Evolutionary conservation across 108 stramenopile species (phyloP).

Genomic region (Skeletonema tropicum): DNA sequence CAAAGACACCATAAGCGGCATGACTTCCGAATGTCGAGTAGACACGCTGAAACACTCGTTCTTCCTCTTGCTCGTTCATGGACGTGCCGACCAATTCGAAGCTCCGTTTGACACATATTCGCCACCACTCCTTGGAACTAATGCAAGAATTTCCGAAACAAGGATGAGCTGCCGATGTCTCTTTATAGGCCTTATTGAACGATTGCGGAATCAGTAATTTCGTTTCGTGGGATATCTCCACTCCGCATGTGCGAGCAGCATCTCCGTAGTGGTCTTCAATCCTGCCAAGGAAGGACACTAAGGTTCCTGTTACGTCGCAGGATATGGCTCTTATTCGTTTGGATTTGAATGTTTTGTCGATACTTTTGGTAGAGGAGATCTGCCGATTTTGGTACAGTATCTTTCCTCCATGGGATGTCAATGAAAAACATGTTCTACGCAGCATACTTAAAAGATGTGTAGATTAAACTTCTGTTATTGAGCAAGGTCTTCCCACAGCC

Average conservation of each 20-base stretch:
- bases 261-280: constrained; percentile 72
- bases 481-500: too few species aligned
- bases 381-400: background rate
- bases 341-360: background rate
- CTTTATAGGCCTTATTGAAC: constrained; percentile 54
- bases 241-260: constrained; percentile 64
- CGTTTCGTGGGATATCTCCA: constrained; percentile 38
- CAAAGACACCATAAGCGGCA: constrained; percentile 63
- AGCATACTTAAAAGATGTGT: background rate
- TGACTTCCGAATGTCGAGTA: constrained; percentile 67
- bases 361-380: background rate
- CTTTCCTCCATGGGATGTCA: background rate
- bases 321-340: constrained; percentile 64
- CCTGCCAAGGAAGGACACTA: constrained; percentile 68
- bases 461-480: too few species aligned
- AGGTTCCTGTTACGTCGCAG: constrained; percentile 73
- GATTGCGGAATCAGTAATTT: constrained; percentile 27
- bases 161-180: constrained; percentile 57
- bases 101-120: constrained; percentile 44
- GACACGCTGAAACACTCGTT: constrained; percentile 70
- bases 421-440: background rate
- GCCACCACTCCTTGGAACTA: constrained; percentile 74
- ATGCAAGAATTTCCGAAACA: constrained; percentile 68
- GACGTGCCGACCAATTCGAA: constrained; percentile 42
- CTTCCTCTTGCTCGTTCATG: constrained; percentile 54